Conservation (phyloP, 106 monocot genomes). For the Dactylorhiza incarnata region DNA sequence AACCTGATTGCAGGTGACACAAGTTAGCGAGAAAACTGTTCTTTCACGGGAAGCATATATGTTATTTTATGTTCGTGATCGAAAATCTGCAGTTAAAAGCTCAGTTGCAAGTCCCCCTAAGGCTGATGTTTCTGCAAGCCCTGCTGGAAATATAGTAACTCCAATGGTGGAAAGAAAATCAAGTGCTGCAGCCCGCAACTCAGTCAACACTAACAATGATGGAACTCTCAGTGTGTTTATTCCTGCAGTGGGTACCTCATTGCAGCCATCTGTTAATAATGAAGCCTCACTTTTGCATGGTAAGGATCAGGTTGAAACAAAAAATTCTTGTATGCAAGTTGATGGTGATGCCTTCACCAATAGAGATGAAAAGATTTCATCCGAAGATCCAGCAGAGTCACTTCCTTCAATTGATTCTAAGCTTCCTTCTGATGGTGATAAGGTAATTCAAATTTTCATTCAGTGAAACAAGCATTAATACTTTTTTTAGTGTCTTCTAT, state of each 20-base stretch:
- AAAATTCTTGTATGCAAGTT: constrained; percentile 18
- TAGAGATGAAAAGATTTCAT: constrained; percentile 4
- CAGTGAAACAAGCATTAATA: too few relatives aligned
- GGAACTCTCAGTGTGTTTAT: constrained; percentile 9
- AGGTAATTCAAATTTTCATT: not conserved
- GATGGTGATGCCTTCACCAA: constrained; percentile 5
- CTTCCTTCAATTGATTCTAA: constrained; percentile 3
- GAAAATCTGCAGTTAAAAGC: constrained; percentile 32
- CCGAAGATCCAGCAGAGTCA: constrained; percentile 4
- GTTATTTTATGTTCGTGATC: constrained; percentile 88
- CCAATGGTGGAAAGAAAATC: constrained; percentile 10
- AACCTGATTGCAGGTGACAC: constrained; percentile 42
- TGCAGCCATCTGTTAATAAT: too few relatives aligned
- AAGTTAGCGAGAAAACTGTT: constrained; percentile 88
- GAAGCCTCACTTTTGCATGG: too few relatives aligned
- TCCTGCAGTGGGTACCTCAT: too few relatives aligned
- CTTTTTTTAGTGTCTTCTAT: too few relatives aligned
- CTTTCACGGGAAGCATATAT: constrained; percentile 88
- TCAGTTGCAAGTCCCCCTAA: constrained; percentile 20
- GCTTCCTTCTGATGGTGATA: not conserved
- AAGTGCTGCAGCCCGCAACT: not conserved
- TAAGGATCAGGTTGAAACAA: not conserved
- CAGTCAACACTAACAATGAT: constrained; percentile 4
- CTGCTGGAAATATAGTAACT: constrained; percentile 18
- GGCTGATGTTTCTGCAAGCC: constrained; percentile 24